Base-by-base conservation (phyloP, 2,329 filamentous ascomycete genomes). In the Nannizzia gypsea region DNA sequence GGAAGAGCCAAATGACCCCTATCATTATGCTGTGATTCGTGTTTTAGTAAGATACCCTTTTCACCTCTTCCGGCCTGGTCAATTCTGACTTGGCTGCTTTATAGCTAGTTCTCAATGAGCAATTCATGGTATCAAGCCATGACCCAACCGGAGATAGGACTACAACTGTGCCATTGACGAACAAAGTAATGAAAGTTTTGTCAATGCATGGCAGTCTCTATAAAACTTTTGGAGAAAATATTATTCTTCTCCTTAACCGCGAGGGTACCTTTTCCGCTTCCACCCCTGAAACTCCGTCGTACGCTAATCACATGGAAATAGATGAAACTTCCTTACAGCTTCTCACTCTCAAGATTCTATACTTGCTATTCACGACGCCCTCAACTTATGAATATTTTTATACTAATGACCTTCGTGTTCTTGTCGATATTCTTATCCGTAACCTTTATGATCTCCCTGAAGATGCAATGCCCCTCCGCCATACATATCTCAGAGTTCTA, bases 341-440 rank as follows among this genome's bases (percentile, higher is more conserved):
- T 26, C 81, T 99, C n/a, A 97, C 97, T 62, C 80, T 99, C 46
- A 99, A 99, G 74, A 83, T 96, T 3, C 79, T 99, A 28, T 99
- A 97, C 73, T 83, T 99, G 38, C 81, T 99, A 8, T 99, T 99
- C 74, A 96, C 91, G 3, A 97, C 90, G 8, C 84, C 84, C 60
- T 83, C 87, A 15, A 99, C 93, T 0, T 90, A 93, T 72, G 93
- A 99, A 74, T 99, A 97, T 74, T 99, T 99, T 70, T 99, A 97
- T 73, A 96, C 90, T 28, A 99, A 99, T 70, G 93, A 99, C 69
- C 80, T 99, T 31, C 88, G 90, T 61, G 93, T 99, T 3, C 82
- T 99, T 15, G 81, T 97, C 54, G 93, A 99, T 69, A 93, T 99
- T 64, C 90, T 99, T 61, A 89, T 99, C 62, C 88, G 93, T 48